Conservation (phyloP, 495 filamentous ascomycete species). For the Aspergillus leporis region DNA sequence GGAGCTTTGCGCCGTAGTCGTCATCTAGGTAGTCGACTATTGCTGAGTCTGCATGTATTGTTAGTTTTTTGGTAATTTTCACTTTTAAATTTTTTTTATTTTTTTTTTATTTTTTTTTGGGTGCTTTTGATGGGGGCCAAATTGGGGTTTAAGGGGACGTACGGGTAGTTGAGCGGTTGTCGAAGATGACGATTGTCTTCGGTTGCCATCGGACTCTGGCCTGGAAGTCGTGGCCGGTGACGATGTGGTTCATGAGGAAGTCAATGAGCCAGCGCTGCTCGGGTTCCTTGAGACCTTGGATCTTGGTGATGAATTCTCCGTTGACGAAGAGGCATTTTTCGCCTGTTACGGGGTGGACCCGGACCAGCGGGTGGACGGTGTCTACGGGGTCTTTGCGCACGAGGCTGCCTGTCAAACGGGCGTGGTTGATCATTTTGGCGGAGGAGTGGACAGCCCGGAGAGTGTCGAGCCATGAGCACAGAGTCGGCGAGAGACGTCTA, state of each 20-base stretch:
- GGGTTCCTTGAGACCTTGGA: constrained; percentile 67
- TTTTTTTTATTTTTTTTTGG: background rate
- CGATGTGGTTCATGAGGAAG: constrained; percentile 86
- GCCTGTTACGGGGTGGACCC: constrained; percentile 74
- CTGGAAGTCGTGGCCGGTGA: constrained; percentile 83
- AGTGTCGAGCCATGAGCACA: constrained; percentile 73
- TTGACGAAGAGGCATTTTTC: constrained; percentile 81
- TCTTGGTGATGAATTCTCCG: constrained; percentile 76
- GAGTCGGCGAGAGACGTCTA: constrained; percentile 59
- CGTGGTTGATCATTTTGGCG: constrained; percentile 70
- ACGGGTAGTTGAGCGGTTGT: constrained; percentile 62
- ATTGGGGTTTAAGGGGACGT: constrained; percentile 4
- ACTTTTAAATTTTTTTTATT: background rate
- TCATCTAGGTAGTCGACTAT: constrained; percentile 55
- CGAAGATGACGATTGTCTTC: constrained; percentile 85
- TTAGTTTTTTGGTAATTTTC: too few species aligned
- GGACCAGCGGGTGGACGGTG: constrained; percentile 71
- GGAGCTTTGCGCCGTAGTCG: constrained; percentile 43
- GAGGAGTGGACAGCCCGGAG: constrained; percentile 73
- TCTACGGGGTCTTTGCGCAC: constrained; percentile 71
- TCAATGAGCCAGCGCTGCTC: constrained; percentile 66
- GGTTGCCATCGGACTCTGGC: constrained; percentile 81
- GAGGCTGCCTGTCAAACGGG: constrained; percentile 58
- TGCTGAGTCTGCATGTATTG: constrained; percentile 55
- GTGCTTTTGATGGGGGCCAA: too few species aligned